Percentiles rank a stretch among this genome's conserved stretches.
These are phyloP conservation scores for Globisporangium alternatum DNA, from an alignment of 352 stramenopile genomes.

Conservation along the genomic window DNA sequence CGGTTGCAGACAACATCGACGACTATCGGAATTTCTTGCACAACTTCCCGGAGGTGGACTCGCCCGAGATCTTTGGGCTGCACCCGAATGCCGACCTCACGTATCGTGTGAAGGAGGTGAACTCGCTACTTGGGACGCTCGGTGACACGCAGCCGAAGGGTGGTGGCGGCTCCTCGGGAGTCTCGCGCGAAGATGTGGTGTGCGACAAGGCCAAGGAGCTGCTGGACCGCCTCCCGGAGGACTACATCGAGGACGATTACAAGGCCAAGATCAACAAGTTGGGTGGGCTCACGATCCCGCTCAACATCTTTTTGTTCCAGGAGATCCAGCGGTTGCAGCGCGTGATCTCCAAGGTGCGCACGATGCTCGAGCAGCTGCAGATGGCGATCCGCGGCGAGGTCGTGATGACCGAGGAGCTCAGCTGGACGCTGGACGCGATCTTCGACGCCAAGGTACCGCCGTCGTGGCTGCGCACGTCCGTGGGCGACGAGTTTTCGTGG, in stretches of 20 bases:
- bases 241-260: constrained; percentile 98
- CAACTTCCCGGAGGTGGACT: constrained; percentile 96
- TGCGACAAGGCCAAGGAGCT: constrained; percentile 96
- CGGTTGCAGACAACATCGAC: constrained; percentile 89
- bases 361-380: constrained; percentile 94
- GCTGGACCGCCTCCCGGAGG: constrained; percentile 91
- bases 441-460: constrained; percentile 95
- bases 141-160: constrained; percentile 96
- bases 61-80: constrained; percentile 98
- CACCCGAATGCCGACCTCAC: constrained; percentile 98
- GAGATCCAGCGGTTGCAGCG: constrained; percentile 97
- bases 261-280: constrained; percentile 96
- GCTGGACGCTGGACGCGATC: constrained; percentile 94
- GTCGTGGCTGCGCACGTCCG: constrained; percentile 95
- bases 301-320: constrained; percentile 99
- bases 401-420: constrained; percentile 97
- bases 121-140: constrained; percentile 91
- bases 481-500: constrained; percentile 98
- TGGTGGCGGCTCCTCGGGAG: constrained; percentile 81
- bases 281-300: constrained; percentile 92
- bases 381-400: constrained; percentile 98
- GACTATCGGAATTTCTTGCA: constrained; percentile 96
- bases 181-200: constrained; percentile 95
- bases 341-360: constrained; percentile 95
- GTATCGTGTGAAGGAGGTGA: constrained; percentile 97